Evolutionary conservation across 2,329 filamentous ascomycete species (phyloP).

Genomic region (Chrysoporthe deuterocubensis): DNA sequence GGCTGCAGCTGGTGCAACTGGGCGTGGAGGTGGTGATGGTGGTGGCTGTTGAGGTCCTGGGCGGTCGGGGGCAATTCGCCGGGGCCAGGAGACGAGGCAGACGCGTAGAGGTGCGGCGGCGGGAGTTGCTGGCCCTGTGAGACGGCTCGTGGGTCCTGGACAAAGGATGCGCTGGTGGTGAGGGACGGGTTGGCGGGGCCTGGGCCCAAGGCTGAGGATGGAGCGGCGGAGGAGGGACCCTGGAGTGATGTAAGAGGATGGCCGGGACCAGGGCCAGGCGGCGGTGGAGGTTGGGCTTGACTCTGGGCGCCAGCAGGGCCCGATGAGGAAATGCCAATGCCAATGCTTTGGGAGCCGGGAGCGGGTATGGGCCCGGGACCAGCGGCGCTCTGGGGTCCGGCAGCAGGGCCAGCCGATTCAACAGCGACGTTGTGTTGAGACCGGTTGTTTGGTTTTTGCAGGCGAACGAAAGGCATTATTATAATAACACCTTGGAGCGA

Average conservation of each 20-base stretch:
- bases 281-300: conserved; percentile 35
- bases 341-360: conserved; percentile 18
- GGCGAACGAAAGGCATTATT: conserved; percentile 59
- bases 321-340: conserved; percentile 23
- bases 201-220: conserved; percentile 33
- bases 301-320: conserved; percentile 27
- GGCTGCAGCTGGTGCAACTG: conserved; percentile 30
- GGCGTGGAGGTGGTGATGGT: conserved; percentile 13
- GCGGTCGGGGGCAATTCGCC: conserved; percentile 3
- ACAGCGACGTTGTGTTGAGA: conserved; percentile 57
- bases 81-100: conserved; percentile 11
- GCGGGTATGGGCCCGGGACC: conserved; percentile 18
- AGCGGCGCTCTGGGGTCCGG: conserved; percentile 32
- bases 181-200: conserved; percentile 36
- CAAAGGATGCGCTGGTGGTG: conserved; percentile 36
- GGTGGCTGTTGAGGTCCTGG: conserved; percentile 4
- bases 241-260: conserved; percentile 40
- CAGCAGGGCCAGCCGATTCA: conserved; percentile 38
- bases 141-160: conserved; percentile 26
- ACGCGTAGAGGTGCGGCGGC: conserved; percentile 31
- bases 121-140: conserved; percentile 27
- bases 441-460: conserved; percentile 60
- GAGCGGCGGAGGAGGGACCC: conserved; percentile 31
- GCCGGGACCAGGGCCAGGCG: conserved; percentile 51
- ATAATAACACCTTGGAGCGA: conserved; percentile 14